Percentiles rank a stretch among this genome's conserved stretches.
Evolutionary conservation across 1,284 basidiomycete species (phyloP).

Genomic region (Sutorius eximius): DNA sequence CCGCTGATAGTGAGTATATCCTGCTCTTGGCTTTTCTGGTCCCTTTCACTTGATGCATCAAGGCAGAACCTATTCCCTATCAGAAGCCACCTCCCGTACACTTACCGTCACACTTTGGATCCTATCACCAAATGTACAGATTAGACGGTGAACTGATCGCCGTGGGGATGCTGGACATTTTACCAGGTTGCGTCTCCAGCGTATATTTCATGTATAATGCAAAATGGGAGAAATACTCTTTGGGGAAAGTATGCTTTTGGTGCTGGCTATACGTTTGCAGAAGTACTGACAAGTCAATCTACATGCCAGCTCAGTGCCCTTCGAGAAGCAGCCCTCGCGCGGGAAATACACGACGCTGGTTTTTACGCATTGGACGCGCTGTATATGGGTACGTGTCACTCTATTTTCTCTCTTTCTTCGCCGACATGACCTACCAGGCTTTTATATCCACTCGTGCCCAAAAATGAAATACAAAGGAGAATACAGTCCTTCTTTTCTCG

Average conservation of each 20-base stretch:
- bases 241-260: conserved; percentile 74
- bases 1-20: conserved; percentile 61
- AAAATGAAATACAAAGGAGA: conserved; percentile 99
- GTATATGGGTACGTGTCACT: conserved; percentile 73
- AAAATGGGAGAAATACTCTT: conserved; percentile 68
- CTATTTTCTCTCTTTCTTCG: not conserved
- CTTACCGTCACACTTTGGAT: conserved; percentile 76
- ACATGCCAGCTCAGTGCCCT: conserved; percentile 74
- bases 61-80: conserved; percentile 64
- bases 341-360: conserved; percentile 75
- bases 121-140: conserved; percentile 85
- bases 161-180: conserved; percentile 87
- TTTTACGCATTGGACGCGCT: conserved; percentile 59
- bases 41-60: conserved; percentile 3
- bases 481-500: conserved; percentile 84
- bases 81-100: conserved; percentile 44
- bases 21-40: not conserved
- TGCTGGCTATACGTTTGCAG: not conserved
- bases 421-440: conserved; percentile 54
- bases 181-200: conserved; percentile 88
- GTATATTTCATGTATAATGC: conserved; percentile 96
- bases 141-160: conserved; percentile 83
- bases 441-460: conserved; percentile 86
- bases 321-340: conserved; percentile 71
- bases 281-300: conserved; percentile 5